Base-by-base conservation (phyloP, 169 alveolate species). In the Plasmodium gaboni region DNA sequence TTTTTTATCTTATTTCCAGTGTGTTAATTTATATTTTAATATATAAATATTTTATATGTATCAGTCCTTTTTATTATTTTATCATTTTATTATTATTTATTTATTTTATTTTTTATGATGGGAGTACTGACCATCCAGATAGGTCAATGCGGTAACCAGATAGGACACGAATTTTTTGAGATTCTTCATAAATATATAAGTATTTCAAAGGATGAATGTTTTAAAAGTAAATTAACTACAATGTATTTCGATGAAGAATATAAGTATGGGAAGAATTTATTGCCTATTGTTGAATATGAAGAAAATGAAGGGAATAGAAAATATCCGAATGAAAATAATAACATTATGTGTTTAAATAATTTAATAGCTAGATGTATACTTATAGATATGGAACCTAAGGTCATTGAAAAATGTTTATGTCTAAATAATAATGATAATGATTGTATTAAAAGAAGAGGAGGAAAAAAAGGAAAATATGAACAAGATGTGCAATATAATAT, bases 321-420 rank as follows among this genome's bases (percentile, higher is more conserved):
- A 7, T 28, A 28, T 24, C n/a, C 22, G 26, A 13, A 69, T n/a
- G 78, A 32, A 64, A 63, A 48, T 19, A 78, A 38, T 48, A 60
- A 55, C 10, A 53, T 63, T 8, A 32, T 22, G 19, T 69, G 86
- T 15, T 69, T 83, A 28, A 83, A 63, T 57, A 83, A 83, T 70
- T 57, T 42, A 50, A n/a, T 69, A n/a, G 91, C 91, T 3, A 68
- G 91, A 13, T 69, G 86, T 17, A 83, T 83, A 7, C 51, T 83
- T 12, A 83, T 83, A 4, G 91, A 83, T 32, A 83, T 83, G 91
- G 91, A 83, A 60, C 91, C 91, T 10, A 83, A 83, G 65, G 91
- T 83, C 10, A 69, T 83, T 42, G 91, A 83, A 38, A 83, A 42
- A 17, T 83, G 91, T 44, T 60, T 83, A n/a, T 42, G 55, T 63